These are phyloP conservation scores for Globisporangium rhizosaccharum DNA, from an alignment of 352 stramenopile genomes.

Conservation along the genomic window DNA sequence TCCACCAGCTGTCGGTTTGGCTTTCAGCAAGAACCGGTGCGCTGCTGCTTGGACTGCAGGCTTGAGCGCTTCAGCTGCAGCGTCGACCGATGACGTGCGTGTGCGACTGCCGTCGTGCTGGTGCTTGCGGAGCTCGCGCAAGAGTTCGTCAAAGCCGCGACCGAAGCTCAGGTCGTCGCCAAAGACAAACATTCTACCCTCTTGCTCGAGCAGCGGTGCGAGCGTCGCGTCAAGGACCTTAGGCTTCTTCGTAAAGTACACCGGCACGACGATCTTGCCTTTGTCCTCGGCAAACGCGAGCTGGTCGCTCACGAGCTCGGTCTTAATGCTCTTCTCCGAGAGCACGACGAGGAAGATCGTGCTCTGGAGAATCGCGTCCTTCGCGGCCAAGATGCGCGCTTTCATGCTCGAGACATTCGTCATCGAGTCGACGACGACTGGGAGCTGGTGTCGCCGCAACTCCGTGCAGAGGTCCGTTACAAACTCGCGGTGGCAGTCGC, in stretches of 20 bases:
- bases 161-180: constrained; percentile 60
- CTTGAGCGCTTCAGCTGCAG: constrained; percentile 22
- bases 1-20: background rate
- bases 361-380: constrained; percentile 73
- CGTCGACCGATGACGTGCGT: constrained; percentile 8
- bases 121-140: constrained; percentile 33
- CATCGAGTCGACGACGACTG: constrained; percentile 59
- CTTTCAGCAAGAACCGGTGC: constrained; percentile 27
- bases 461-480: constrained; percentile 49
- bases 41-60: constrained; percentile 31
- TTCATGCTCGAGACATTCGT: constrained; percentile 70
- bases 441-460: constrained; percentile 39
- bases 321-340: constrained; percentile 70
- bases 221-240: constrained; percentile 37
- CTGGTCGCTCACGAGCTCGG: constrained; percentile 77
- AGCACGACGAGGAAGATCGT: constrained; percentile 68
- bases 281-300: constrained; percentile 81
- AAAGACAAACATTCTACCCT: constrained; percentile 40
- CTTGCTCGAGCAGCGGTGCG: constrained; percentile 28
- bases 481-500: constrained; percentile 68
- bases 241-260: constrained; percentile 57
- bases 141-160: constrained; percentile 49
- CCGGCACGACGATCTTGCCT: constrained; percentile 66
- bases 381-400: constrained; percentile 65
- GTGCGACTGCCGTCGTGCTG: constrained; percentile 9